Percentiles rank a stretch among this genome's conserved stretches.
phyloP scores from a whole-genome alignment of 1,139 yeast genomes.

The Saccharomyces hybrid region DNA sequence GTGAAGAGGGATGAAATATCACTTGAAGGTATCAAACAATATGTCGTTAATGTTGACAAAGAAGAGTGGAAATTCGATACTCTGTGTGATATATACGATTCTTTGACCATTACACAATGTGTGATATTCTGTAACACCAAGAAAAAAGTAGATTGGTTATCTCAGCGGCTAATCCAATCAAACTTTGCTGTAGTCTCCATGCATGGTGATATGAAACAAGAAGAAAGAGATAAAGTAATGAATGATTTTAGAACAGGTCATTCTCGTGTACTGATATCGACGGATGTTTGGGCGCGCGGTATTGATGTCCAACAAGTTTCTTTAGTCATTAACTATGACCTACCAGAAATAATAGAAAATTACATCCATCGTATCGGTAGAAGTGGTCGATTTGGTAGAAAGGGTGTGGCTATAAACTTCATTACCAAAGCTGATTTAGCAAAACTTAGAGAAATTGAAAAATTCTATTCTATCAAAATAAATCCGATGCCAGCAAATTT shows the following conservation, averaged over 20 bases:
- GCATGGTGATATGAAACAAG: constrained; percentile 98
- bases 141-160: constrained; percentile 84
- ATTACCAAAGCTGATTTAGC: constrained; percentile 62
- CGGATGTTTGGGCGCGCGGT: constrained; percentile 98
- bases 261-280: constrained; percentile 80
- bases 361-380: constrained; percentile 92
- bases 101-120: constrained; percentile 91
- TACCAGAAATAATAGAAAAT: constrained; percentile 79
- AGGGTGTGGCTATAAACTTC: constrained; percentile 89
- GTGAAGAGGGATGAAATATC: constrained; percentile 88
- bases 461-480: constrained; percentile 67
- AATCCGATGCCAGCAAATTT: constrained; percentile 84
- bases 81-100: constrained; percentile 84
- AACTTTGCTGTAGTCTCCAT: constrained; percentile 86
- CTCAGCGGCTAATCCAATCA: constrained; percentile 66
- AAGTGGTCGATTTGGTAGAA: constrained; percentile 92
- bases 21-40: constrained; percentile 85
- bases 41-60: constrained; percentile 73
- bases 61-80: constrained; percentile 97
- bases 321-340: constrained; percentile 82
- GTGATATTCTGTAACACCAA: constrained; percentile 93
- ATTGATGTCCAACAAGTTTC: constrained; percentile 98
- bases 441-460: constrained; percentile 61
- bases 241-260: constrained; percentile 71
- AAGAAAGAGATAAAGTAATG: constrained; percentile 85